Percentiles rank a stretch among this genome's conserved stretches.
Conservation (phyloP, 176 grass and related monocot species). For the Oryza australiensis region DNA sequence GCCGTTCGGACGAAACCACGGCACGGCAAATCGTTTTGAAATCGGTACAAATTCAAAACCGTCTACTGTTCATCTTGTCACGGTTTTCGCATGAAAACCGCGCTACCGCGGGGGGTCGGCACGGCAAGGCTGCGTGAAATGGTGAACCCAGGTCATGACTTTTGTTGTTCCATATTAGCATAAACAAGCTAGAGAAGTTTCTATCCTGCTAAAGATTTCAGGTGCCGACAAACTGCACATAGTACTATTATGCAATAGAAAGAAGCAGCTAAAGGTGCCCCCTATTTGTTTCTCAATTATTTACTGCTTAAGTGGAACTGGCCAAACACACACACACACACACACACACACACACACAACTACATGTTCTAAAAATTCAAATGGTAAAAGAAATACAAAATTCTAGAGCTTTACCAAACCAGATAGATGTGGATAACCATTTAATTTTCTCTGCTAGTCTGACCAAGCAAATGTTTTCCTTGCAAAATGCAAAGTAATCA, state of each 20-base stretch:
- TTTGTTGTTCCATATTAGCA: background rate
- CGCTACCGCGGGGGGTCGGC: too few relatives aligned
- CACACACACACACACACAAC: too few relatives aligned
- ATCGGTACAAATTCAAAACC: too few relatives aligned
- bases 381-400: background rate
- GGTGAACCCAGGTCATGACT: too few relatives aligned
- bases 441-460: background rate
- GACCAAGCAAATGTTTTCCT: background rate
- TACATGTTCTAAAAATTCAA: background rate
- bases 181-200: background rate
- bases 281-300: background rate
- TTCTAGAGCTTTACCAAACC: background rate
- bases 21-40: too few relatives aligned
- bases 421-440: background rate
- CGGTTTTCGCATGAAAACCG: too few relatives aligned
- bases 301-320: background rate
- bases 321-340: background rate
- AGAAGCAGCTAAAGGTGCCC: background rate
- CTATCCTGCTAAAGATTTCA: background rate
- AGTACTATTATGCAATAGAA: background rate
- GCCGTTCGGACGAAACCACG: too few relatives aligned
- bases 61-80: too few relatives aligned
- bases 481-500: background rate
- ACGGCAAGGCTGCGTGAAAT: too few relatives aligned
- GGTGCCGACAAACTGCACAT: background rate